phyloP scores from a whole-genome alignment of 164 flowering plant genomes.

The Aristolochia californica region DNA sequence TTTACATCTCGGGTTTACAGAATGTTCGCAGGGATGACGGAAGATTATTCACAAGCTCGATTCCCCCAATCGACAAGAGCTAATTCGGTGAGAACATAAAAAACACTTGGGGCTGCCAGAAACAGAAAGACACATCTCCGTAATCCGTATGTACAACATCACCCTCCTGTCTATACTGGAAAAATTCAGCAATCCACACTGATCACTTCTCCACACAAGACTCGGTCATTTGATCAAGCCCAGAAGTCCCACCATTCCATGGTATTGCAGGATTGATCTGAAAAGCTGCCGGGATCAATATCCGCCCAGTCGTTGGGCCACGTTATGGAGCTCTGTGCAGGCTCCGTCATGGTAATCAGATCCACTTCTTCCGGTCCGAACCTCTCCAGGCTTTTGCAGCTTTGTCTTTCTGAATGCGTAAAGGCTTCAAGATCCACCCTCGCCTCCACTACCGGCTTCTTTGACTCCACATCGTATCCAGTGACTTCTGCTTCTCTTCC shows the following conservation, averaged over 20 bases:
- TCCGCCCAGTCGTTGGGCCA: conserved; percentile 32
- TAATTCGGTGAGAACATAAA: no score
- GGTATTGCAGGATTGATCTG: conserved; percentile 27
- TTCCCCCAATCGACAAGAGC: no score
- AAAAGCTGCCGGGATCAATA: conserved; percentile 18
- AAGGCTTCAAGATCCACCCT: conserved; percentile 10
- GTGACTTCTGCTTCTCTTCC: neutral
- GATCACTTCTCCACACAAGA: no score
- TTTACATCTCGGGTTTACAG: no score
- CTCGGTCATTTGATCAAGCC: conserved; percentile 10
- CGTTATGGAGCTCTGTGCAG: conserved; percentile 11
- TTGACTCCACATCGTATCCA: conserved; percentile 11
- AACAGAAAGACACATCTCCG: no score
- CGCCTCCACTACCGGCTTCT: conserved; percentile 15
- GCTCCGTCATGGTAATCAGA: conserved; percentile 8
- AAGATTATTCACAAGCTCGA: no score
- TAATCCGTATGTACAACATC: no score
- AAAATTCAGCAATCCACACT: no score
- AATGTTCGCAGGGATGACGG: no score
- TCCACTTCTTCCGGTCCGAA: conserved; percentile 14
- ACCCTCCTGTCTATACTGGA: no score
- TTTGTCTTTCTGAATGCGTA: conserved; percentile 14
- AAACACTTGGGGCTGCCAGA: no score
- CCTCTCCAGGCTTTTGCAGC: conserved; percentile 10
- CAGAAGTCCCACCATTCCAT: conserved; percentile 46